Percentiles rank a stretch among this genome's conserved stretches.
Evolutionary conservation across 331 rosid species (phyloP).

Genomic region (Cydonia oblonga): DNA sequence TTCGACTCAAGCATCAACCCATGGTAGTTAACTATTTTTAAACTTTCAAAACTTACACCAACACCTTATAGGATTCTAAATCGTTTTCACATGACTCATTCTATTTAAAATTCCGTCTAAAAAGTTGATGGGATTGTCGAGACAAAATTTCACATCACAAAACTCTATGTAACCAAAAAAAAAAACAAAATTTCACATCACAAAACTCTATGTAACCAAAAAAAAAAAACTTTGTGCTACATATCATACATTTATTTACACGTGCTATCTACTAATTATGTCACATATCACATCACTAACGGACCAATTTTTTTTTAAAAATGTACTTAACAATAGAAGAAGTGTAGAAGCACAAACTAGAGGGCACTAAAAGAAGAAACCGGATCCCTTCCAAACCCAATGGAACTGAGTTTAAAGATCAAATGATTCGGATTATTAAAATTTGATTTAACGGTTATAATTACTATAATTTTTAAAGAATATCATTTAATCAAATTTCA

Average conservation of each 20-base stretch:
- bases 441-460: too few species aligned
- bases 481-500: too few species aligned
- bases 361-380: slow-evolving; percentile 32
- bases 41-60: too few species aligned
- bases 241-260: not conserved
- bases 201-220: too few species aligned
- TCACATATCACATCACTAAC: not conserved
- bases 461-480: too few species aligned
- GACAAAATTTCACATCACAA: not conserved
- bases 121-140: too few species aligned
- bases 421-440: too few species aligned
- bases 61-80: not conserved
- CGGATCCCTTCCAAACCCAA: too few species aligned
- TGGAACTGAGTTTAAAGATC: too few species aligned
- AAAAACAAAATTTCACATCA: not conserved
- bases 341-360: slow-evolving; percentile 28
- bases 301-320: not conserved
- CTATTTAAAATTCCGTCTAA: not conserved
- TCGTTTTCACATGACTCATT: not conserved
- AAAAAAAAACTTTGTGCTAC: not conserved
- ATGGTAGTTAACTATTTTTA: too few species aligned
- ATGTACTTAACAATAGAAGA: not conserved
- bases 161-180: too few species aligned
- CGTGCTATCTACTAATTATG: not conserved
- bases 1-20: too few species aligned